A percentile compares a stretch with the other conserved stretches of the same genome.
These are phyloP conservation scores for Bolboschoenoplectus hybrid DNA, from an alignment of 202 grass and related monocot genomes.

Conservation along the genomic window DNA sequence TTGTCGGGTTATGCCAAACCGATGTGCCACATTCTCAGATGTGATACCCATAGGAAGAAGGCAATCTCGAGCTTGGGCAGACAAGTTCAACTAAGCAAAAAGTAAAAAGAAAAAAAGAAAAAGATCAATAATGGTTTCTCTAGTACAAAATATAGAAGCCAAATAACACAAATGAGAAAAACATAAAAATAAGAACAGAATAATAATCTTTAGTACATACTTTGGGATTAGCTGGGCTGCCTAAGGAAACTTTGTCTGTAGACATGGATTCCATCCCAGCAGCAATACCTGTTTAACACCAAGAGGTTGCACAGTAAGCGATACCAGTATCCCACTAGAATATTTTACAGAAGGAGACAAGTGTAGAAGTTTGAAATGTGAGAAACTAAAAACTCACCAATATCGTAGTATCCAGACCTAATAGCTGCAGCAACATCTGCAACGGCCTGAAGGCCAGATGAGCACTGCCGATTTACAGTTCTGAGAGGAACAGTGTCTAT, in stretches of 20 bases:
- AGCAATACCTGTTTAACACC: slow-evolving; percentile 65
- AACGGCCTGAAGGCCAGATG: slow-evolving; percentile 93
- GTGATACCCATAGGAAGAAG: slow-evolving; percentile 94
- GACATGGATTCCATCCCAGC: slow-evolving; percentile 93
- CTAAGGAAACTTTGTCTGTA: slow-evolving; percentile 49
- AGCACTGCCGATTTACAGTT: slow-evolving; percentile 91
- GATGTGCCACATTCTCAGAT: slow-evolving; percentile 89
- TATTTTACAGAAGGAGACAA: neutral
- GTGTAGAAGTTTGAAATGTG: neutral
- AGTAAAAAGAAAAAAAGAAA: slow-evolving; percentile 16
- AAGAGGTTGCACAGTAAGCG: neutral
- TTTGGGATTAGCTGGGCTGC: slow-evolving; percentile 64
- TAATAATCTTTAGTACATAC: slow-evolving; percentile 47
- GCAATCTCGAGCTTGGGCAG: slow-evolving; percentile 86
- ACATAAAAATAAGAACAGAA: neutral
- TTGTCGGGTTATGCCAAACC: slow-evolving; percentile 69
- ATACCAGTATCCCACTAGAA: neutral
- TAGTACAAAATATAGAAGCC: neutral
- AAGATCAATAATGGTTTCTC: slow-evolving; percentile 31
- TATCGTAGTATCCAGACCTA: slow-evolving; percentile 80
- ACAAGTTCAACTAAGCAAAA: slow-evolving; percentile 61
- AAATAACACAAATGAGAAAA: neutral
- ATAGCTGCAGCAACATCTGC: slow-evolving; percentile 86
- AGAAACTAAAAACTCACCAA: slow-evolving; percentile 50
- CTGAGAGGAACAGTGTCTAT: slow-evolving; percentile 88